Percentiles rank a stretch among this genome's conserved stretches.
Conservation (phyloP, 2,329 filamentous ascomycete genomes). For the Cordyceps cicadae region DNA sequence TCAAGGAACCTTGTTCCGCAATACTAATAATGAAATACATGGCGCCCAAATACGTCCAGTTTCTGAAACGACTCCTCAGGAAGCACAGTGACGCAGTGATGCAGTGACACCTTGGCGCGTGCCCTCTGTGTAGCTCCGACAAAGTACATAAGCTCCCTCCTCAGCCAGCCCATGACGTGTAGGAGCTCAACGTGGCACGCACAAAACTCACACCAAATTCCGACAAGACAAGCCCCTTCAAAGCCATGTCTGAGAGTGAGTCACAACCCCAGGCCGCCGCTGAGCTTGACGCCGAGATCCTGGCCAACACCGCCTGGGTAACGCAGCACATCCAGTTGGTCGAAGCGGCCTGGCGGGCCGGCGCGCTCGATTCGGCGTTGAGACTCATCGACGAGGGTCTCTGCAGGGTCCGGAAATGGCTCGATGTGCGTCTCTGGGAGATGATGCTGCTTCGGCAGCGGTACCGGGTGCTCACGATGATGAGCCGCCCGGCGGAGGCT, state of each 20-base stretch:
- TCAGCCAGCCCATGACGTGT: no score
- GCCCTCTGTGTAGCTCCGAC: no score
- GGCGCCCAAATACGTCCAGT: no score
- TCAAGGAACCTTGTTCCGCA: no score
- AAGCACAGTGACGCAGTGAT: no score
- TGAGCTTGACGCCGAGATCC: not conserved
- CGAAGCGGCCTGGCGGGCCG: not conserved
- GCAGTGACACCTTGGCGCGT: no score
- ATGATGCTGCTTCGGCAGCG: not conserved
- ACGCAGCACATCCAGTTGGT: not conserved
- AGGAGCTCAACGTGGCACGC: not conserved
- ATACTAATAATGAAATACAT: no score
- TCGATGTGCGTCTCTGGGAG: not conserved
- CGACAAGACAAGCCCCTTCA: no score
- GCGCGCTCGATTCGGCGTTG: not conserved
- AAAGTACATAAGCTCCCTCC: no score
- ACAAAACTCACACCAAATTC: not conserved
- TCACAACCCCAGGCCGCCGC: not conserved
- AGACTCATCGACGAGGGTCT: not conserved
- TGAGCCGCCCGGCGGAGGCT: not conserved
- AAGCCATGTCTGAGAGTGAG: no score
- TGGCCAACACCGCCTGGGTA: not conserved
- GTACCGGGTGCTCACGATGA: not conserved
- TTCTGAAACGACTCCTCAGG: no score
- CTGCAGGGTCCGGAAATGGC: not conserved